Conservation (phyloP, 164 flowering plant species). For the Stephania cephalantha region DNA sequence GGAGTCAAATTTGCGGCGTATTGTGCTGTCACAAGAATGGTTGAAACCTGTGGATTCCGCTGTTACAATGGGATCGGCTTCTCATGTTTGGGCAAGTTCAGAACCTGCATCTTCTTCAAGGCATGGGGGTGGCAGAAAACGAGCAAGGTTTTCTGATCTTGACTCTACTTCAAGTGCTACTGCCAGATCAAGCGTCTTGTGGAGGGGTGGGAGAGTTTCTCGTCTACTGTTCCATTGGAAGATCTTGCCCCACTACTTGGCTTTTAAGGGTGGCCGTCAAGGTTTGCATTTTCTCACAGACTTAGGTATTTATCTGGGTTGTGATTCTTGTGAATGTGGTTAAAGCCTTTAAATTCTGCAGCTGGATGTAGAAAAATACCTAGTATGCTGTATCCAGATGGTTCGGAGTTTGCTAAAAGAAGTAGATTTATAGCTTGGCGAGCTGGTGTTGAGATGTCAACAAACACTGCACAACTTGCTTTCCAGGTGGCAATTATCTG, state of each 20-base stretch:
- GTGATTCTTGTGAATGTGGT: conserved; percentile 26
- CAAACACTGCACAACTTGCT: conserved; percentile 66
- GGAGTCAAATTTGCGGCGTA: conserved; percentile 66
- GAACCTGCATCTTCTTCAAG: conserved; percentile 40
- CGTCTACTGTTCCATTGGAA: conserved; percentile 78
- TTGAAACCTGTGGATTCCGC: conserved; percentile 64
- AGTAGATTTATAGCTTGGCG: conserved; percentile 68
- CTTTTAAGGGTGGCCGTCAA: conserved; percentile 73
- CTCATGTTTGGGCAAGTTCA: conserved; percentile 44
- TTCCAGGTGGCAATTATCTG: conserved; percentile 44
- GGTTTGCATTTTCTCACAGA: conserved; percentile 34
- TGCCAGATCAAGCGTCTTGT: conserved; percentile 61
- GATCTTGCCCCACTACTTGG: conserved; percentile 65
- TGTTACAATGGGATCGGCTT: conserved; percentile 68
- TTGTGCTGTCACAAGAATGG: conserved; percentile 80
- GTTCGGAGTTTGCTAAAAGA: conserved; percentile 65
- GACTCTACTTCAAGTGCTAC: conserved; percentile 35
- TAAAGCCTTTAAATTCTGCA: conserved; percentile 40
- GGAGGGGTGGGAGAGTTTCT: conserved; percentile 90
- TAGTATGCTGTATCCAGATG: conserved; percentile 67
- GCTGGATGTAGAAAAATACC: conserved; percentile 79
- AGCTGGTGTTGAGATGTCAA: conserved; percentile 74
- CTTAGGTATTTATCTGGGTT: neutral
- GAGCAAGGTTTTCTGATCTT: conserved; percentile 30
- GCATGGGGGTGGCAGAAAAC: conserved; percentile 45